These are phyloP conservation scores for Limtongia smithiae DNA, from an alignment of 805 yeast species.

Conservation along the genomic window DNA sequence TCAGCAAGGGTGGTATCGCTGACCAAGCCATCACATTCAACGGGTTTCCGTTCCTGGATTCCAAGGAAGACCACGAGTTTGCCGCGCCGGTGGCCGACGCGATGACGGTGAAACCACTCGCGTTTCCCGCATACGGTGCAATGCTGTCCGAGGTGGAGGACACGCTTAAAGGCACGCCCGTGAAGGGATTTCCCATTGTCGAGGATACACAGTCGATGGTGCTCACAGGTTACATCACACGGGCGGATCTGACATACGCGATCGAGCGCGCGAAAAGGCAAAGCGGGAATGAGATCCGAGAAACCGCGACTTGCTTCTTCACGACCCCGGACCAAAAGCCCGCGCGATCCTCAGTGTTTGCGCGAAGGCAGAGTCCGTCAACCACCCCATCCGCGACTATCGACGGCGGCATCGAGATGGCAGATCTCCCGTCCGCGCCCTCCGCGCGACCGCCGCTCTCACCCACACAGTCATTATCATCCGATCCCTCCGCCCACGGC, in stretches of 20 bases:
- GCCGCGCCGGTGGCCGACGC: slow-evolving; percentile 53
- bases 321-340: slow-evolving; percentile 26
- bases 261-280: slow-evolving; percentile 18
- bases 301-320: slow-evolving; percentile 17
- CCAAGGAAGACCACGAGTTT: slow-evolving; percentile 62
- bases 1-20: slow-evolving; percentile 87
- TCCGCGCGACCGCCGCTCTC: not conserved
- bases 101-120: slow-evolving; percentile 48
- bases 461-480: not conserved
- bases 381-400: not conserved
- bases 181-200: slow-evolving; percentile 41
- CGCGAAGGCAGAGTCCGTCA: not conserved
- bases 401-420: too few relatives aligned
- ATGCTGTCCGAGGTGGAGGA: slow-evolving; percentile 29
- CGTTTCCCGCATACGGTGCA: slow-evolving; percentile 27
- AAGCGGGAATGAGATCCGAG: not conserved
- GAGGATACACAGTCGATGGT: slow-evolving; percentile 31
- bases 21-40: slow-evolving; percentile 89
- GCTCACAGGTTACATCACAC: slow-evolving; percentile 38
- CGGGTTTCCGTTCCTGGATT: slow-evolving; percentile 77
- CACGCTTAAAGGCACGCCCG: slow-evolving; percentile 28
- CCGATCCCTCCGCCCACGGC: not conserved
- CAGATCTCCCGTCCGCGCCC: too few relatives aligned
- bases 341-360: not conserved
- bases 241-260: slow-evolving; percentile 32